Evolutionary conservation across 352 stramenopile genomes (phyloP), one percentile per base, ranked within the genome.

Genomic region (Pythium dissimile): DNA sequence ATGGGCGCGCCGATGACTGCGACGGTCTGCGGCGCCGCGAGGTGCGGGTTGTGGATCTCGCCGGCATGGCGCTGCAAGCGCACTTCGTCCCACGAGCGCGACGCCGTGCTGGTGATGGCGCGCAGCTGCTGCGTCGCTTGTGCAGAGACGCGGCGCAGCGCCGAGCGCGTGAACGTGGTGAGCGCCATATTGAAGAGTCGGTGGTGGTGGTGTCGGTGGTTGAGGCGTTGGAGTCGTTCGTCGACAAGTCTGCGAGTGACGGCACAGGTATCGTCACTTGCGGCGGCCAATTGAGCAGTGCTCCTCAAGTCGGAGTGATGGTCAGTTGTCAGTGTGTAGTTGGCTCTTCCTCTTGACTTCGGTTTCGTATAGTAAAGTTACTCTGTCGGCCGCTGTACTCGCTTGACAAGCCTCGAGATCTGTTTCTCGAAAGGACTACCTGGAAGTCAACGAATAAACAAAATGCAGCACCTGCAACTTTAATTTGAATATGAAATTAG

Each of bases 1-100:
- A 95, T 95, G 21, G 85, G 85, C n/a, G 83, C 85, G 62, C 85
- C 85, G 43, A 95, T 95, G 37, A 95, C 59, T 0, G 81, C 69
- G 35, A 92, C 85, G 0, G 85, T 93, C 50, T 88, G 74, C 35
- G 84, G 84, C 39, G 73, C 54, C 32, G 60, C 59, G 42, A 94
- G 54, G 48, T 77, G 48, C 51, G 73, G 61, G 63, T 89, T 92
- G 55, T 54, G 61, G 27, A 86, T 53, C 16, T 77, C 69, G n/a
- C 47, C 56, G 5, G 80, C 61, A 66, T 92, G 83, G 41, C 73
- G 54, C 51, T 92, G 80, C n/a, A 72, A 59, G 9, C 76, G 80
- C 60, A 89, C 76, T 57, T 89, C 60, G 61, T 80, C 71, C 71
- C 78, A 92, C 43, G 75, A 64, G 31, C 67, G 70, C 41, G 50